Evolutionary conservation across 352 stramenopile genomes (phyloP).

Genomic region (Pythium brassicae): DNA sequence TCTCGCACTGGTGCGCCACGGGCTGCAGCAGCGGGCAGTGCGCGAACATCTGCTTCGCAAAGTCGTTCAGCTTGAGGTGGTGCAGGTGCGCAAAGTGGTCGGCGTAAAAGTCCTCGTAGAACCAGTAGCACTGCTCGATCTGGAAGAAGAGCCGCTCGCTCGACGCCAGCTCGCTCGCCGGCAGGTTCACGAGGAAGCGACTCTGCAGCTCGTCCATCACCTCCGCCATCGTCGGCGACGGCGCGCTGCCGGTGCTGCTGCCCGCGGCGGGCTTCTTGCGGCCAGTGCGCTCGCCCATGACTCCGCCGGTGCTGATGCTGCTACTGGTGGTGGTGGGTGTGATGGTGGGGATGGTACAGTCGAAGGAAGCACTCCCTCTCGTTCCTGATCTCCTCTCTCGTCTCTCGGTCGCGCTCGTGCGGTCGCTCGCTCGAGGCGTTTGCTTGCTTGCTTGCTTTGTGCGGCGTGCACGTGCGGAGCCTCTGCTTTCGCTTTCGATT

Average conservation of each 20-base stretch:
- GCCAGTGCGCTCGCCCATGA: slow-evolving; percentile 6
- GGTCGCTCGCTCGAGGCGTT: background rate
- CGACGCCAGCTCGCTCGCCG: slow-evolving; percentile 83
- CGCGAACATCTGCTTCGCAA: slow-evolving; percentile 90
- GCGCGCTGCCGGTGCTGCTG: background rate
- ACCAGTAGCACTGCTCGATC: slow-evolving; percentile 97
- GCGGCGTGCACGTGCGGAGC: no score
- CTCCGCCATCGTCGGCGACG: slow-evolving; percentile 69
- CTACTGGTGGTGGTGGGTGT: background rate
- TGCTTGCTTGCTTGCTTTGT: no score
- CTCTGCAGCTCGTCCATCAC: slow-evolving; percentile 96
- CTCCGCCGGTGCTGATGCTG: background rate
- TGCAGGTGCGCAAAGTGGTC: slow-evolving; percentile 83
- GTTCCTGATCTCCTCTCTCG: background rate
- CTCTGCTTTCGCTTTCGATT: no score
- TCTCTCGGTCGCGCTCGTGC: background rate
- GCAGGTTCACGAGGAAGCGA: slow-evolving; percentile 94
- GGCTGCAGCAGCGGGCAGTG: slow-evolving; percentile 87
- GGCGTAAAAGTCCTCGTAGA: slow-evolving; percentile 97
- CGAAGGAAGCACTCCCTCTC: background rate
- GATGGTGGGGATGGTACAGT: background rate
- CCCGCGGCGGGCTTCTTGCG: slow-evolving; percentile 9
- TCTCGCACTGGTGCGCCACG: slow-evolving; percentile 82
- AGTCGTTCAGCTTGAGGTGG: slow-evolving; percentile 93
- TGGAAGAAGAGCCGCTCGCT: slow-evolving; percentile 96